Conservation (phyloP, 2,329 filamentous ascomycete species). For the Nothomitra cinnamomea region DNA sequence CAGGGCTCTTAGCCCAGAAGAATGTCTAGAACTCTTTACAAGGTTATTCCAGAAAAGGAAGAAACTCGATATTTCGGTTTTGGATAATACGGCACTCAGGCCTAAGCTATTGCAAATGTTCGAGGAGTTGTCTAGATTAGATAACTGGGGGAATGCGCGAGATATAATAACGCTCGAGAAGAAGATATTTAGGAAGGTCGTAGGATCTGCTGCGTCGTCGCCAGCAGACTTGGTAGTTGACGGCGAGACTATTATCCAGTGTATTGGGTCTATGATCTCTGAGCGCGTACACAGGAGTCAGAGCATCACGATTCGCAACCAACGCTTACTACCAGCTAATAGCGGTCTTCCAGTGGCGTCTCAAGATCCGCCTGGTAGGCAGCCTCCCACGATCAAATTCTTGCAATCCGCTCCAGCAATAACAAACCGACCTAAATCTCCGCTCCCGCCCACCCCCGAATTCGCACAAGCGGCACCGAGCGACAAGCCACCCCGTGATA, state of each 20-base stretch:
- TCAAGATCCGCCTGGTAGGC: conserved; percentile 7
- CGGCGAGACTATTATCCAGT: conserved; percentile 13
- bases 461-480: conserved; percentile 1
- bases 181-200: conserved; percentile 26
- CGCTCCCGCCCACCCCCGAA: background rate
- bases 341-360: background rate
- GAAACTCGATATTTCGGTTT: conserved; percentile 16
- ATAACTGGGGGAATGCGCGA: conserved; percentile 45
- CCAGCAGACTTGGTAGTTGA: conserved; percentile 10
- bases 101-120: conserved; percentile 21
- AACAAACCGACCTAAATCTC: background rate
- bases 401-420: background rate
- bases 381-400: conserved; percentile 1
- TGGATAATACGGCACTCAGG: conserved; percentile 12
- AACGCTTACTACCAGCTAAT: background rate
- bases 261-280: conserved; percentile 18
- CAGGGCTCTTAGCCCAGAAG: conserved; percentile 22
- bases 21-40: conserved; percentile 30
- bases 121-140: conserved; percentile 22
- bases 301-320: conserved; percentile 9
- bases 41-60: conserved; percentile 19
- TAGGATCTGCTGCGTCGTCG: conserved; percentile 14
- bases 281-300: conserved; percentile 17
- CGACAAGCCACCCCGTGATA: conserved; percentile 27
- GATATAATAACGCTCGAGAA: conserved; percentile 41